Evolutionary conservation across 2,329 filamentous ascomycete genomes (phyloP).

Genomic region (Dactylella cylindrospora): DNA sequence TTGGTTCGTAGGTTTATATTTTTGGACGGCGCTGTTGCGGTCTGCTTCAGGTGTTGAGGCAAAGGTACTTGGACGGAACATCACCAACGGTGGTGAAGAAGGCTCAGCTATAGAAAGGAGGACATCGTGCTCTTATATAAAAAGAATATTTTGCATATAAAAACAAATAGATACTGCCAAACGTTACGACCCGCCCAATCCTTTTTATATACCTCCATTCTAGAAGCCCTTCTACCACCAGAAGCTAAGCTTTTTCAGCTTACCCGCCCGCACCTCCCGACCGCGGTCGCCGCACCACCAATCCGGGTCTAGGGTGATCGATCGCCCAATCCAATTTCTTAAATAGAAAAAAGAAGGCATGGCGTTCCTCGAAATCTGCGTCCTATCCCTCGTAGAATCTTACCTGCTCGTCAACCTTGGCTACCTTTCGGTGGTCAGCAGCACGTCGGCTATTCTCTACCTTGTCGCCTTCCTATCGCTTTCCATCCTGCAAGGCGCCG

Average conservation of each 20-base stretch:
- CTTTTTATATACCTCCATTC: too few relatives aligned
- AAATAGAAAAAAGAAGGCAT: background rate
- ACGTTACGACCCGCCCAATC: too few relatives aligned
- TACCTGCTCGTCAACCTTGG: constrained; percentile 22
- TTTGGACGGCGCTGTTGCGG: too few relatives aligned
- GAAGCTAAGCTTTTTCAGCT: too few relatives aligned
- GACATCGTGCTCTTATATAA: too few relatives aligned
- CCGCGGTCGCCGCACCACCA: background rate
- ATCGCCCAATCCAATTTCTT: background rate
- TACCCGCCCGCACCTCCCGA: background rate
- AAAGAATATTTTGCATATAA: too few relatives aligned
- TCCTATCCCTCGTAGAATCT: constrained; percentile 32
- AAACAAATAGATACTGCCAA: too few relatives aligned
- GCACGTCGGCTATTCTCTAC: constrained; percentile 13
- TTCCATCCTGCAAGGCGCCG: constrained; percentile 1
- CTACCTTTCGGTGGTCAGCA: constrained; percentile 19
- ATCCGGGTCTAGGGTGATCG: background rate
- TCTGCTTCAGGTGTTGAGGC: background rate
- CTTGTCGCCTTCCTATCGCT: constrained; percentile 9
- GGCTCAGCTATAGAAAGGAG: background rate
- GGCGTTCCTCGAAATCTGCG: constrained; percentile 11
- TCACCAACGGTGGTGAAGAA: background rate
- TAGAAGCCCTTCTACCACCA: too few relatives aligned
- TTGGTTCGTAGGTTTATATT: too few relatives aligned
- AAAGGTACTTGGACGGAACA: background rate